Conservation (phyloP, 2,329 filamentous ascomycete genomes). For the Helotiales sp. region DNA sequence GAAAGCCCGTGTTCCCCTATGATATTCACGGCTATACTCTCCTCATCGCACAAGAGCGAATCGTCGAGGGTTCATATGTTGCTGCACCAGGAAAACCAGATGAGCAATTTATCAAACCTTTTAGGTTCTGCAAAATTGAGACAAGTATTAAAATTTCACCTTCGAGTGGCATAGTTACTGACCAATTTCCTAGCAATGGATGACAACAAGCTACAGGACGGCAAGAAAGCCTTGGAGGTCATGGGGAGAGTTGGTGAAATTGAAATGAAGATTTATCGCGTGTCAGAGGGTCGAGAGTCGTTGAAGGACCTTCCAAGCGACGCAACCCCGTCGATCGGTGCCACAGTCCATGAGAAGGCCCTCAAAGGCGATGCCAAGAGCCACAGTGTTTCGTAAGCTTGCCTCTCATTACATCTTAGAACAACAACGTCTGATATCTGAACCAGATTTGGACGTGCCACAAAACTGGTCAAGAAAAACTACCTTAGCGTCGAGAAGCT, state of each 20-base stretch:
- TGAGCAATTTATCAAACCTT: not conserved
- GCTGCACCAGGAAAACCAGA: not conserved
- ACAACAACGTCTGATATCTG: not conserved
- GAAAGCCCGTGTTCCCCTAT: not conserved
- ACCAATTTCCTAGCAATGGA: slow-evolving; percentile 1
- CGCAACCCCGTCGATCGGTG: not conserved
- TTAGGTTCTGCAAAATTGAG: slow-evolving; percentile 14
- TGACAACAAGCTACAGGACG: slow-evolving; percentile 5
- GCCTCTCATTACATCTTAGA: not conserved
- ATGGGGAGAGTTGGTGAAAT: slow-evolving; percentile 16
- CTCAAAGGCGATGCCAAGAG: slow-evolving; percentile 21
- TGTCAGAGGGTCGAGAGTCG: not conserved
- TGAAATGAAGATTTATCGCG: slow-evolving; percentile 4
- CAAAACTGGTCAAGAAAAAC: not conserved
- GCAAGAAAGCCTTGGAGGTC: slow-evolving; percentile 9
- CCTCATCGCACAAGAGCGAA: not conserved
- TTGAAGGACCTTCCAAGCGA: too few species aligned
- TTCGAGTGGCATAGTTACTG: not conserved
- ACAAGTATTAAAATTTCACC: not conserved
- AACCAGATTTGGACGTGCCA: not conserved
- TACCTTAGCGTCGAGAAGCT: not conserved
- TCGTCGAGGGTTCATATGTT: not conserved
- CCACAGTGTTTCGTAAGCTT: slow-evolving; percentile 12
- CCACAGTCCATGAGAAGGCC: slow-evolving; percentile 17
- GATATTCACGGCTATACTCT: not conserved